These are phyloP conservation scores for rapeseed (Brassica napus) DNA, from an alignment of 345 rosid species.

Conservation along the genomic window Da-Ae NC_063440.1:28227501-28228000, in stretches of 20 bases:
- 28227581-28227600: conserved; percentile 15
- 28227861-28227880: conserved; percentile 14
- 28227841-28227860: conserved; percentile 15
- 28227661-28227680: not conserved
- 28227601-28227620: not conserved
- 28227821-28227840: not conserved
- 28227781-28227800: not conserved
- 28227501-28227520: conserved; percentile 34
- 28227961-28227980: not conserved
- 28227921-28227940: conserved; percentile 6
- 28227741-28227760: not conserved
- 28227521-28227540: conserved; percentile 25
- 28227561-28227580: conserved; percentile 23
- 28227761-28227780: conserved; percentile 7
- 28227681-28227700: not conserved
- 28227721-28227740: not conserved
- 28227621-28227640: not conserved
- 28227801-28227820: not conserved
- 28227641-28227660: not conserved
- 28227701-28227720: not conserved
- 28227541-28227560: conserved; percentile 15
- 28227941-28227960: not conserved
- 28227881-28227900: conserved; percentile 10
- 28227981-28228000: not conserved
- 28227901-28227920: conserved; percentile 26